Evolutionary conservation across 208 protist species (phyloP).

Genomic region (Angomonas ambiguus): DNA sequence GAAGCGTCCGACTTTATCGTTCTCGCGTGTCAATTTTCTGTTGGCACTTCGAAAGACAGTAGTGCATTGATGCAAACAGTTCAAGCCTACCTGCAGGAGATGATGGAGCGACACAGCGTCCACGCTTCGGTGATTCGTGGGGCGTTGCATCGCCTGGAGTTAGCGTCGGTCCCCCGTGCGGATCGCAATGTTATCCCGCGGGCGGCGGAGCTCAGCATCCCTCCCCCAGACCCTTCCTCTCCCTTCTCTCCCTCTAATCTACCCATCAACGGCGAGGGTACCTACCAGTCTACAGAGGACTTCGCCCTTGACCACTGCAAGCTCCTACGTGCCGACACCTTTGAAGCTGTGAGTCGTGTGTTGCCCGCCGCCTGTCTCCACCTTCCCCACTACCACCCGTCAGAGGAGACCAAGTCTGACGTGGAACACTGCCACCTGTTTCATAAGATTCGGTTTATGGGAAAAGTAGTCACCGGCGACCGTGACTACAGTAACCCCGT

Average conservation of each 20-base stretch:
- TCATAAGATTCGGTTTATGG: conserved; percentile 56
- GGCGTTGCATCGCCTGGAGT: conserved; percentile 18
- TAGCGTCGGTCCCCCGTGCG: not conserved
- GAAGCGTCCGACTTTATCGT: conserved; percentile 68
- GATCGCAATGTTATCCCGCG: conserved; percentile 46
- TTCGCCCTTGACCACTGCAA: conserved; percentile 73
- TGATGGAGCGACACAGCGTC: not conserved
- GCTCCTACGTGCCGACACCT: conserved; percentile 84
- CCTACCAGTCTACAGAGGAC: conserved; percentile 41
- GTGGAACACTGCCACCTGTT: conserved; percentile 69
- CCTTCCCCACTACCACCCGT: conserved; percentile 47
- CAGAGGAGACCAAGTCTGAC: conserved; percentile 53
- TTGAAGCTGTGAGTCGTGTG: conserved; percentile 66
- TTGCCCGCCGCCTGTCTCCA: conserved; percentile 62
- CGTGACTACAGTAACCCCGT: conserved; percentile 59
- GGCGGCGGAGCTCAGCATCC: conserved; percentile 46
- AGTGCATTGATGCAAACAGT: conserved; percentile 19
- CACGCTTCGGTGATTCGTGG: conserved; percentile 15
- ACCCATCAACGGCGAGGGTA: conserved; percentile 45
- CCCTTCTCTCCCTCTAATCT: conserved; percentile 61
- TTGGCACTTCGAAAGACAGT: conserved; percentile 6
- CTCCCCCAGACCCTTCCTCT: conserved; percentile 50
- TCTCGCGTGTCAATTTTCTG: conserved; percentile 49
- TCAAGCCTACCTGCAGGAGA: conserved; percentile 7
- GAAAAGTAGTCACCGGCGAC: conserved; percentile 65